phyloP scores from a whole-genome alignment of 108 stramenopile genomes.

The Schizochytrium sp. region DNA sequence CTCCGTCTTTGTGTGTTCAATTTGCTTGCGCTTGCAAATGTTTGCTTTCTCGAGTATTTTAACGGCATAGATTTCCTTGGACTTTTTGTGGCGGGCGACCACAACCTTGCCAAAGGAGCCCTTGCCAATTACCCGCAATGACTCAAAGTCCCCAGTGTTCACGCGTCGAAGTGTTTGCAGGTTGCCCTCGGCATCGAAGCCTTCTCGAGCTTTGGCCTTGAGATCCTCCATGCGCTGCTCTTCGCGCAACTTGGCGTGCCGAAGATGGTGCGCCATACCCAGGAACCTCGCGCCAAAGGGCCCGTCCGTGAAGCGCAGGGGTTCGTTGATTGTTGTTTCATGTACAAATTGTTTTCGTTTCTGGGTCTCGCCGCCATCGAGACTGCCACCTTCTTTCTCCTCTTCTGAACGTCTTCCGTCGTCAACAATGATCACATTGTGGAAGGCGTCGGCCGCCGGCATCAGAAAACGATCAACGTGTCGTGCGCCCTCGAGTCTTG shows the following conservation, averaged over 20 bases:
- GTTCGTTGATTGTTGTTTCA: too few relatives aligned
- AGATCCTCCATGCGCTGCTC: neutral
- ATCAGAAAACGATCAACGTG: neutral
- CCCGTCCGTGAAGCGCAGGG: too few relatives aligned
- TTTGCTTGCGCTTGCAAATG: slow-evolving; percentile 36
- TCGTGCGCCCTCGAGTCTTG: neutral
- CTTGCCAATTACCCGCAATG: slow-evolving; percentile 37
- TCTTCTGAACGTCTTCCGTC: neutral
- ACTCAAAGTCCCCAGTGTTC: slow-evolving; percentile 19
- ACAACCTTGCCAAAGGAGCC: slow-evolving; percentile 50
- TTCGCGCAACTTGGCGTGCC: too few relatives aligned
- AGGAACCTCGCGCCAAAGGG: too few relatives aligned
- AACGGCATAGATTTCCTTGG: slow-evolving; percentile 34
- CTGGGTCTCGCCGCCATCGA: too few relatives aligned
- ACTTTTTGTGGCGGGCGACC: slow-evolving; percentile 26
- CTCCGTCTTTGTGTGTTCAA: slow-evolving; percentile 52
- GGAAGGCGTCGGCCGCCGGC: neutral
- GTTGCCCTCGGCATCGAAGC: neutral
- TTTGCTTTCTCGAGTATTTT: slow-evolving; percentile 45
- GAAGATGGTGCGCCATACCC: too few relatives aligned
- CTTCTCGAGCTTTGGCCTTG: neutral
- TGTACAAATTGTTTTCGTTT: too few relatives aligned
- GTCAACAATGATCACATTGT: neutral
- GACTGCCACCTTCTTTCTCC: neutral
- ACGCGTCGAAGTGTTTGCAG: neutral